Evolutionary conservation across 2,329 filamentous ascomycete species (phyloP), one percentile per base, ranked within the genome.

Genomic region (Clonostachys sp.): DNA sequence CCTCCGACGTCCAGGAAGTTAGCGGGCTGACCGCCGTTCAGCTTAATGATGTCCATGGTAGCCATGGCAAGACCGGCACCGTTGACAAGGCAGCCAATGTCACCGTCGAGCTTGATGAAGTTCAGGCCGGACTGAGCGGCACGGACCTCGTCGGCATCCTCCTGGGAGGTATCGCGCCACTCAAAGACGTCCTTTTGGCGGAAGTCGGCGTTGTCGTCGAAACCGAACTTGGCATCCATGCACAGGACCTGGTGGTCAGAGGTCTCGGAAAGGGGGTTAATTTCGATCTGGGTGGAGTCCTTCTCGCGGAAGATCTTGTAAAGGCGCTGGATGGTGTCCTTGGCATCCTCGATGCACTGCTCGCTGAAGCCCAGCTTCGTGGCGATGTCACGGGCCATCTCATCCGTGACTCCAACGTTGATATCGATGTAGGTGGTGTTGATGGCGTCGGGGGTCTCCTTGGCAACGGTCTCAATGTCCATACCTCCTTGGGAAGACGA

Each of bases 31-130:
- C 94, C 94, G 60, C 94, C 94, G 75, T 97, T 99, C 54, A 99
- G 83, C 84, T 99, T 97, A 83, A 99, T 99, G 72, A 99, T 97
- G 73, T 99, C 94, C 94, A 99, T 99, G 68, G 94, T 99, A 54
- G 94, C 94, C 94, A 99, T 99, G 74, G 94, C 94, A 57, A 99
- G 87, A 77, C 94, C 94, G 62, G 94, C 94, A 68, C 94, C 94
- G 77, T 99, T 99, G 77, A 99, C 94, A 60, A 97, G 81, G 79
- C 94, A 99, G 73, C 94, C 94, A 68, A 99, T 99, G 68, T 99
- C 94, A 68, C 94, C 94, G 66, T 97, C 94, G 52, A 99, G 87
- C 84, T 99, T 99, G 82, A 99, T 99, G 78, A 99, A 99, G 84
- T 99, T 99, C 58, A 99, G 84, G 62, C 90, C 90, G 58, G 84